Base-by-base conservation (phyloP, 148 eudicot genomes). In the Simmondsia chinensis region DNA sequence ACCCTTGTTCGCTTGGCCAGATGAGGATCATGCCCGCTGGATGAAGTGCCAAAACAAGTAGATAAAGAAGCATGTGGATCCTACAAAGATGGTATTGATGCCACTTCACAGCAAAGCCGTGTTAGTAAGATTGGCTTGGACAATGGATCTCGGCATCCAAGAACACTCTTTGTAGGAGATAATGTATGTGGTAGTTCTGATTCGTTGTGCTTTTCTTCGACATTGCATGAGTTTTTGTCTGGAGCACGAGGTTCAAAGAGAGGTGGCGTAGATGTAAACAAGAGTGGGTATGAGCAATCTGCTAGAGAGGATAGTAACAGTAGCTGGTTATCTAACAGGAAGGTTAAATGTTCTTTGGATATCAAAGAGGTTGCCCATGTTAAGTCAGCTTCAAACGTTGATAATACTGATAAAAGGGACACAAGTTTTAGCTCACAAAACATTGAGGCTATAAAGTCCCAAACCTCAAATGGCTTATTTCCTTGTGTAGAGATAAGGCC, bases 401-500 rank as follows among this genome's bases (percentile, higher is more conserved):
- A 39, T 52, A 56, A 17, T 33, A 39, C 33, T 34, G 57, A 38
- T 46, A 57, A 57, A 39, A 42, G 46, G 43, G 51, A 50, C 29
- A 24, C 47, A 39, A 54, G 49, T 53, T 44, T 40, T 48, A 60
- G 54, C 37, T 51, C 39, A 38, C 63, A 56, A 46, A 63, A 49
- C 34, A 51, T 52, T 40, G 71, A 64, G 63, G 56, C 58, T 58
- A 57, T 56, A 22, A 57, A 72, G 52, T 64, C 70, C 1, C 58
- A 52, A 12, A 50, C 57, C 43, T 48, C 48, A 5, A 79, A 67
- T 56, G 40, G 52, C 43, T 69, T 66, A 39, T 48, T 65, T 41
- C 72, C 61, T 10, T 56, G 57, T 65, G 65, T 88, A 36, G 69
- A 61, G 50, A 63, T 89, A 48, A 71, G 48, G 52, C 85, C 86